Conservation (phyloP, 1,284 basidiomycete genomes). For the Volvariella volvacea region DNA sequence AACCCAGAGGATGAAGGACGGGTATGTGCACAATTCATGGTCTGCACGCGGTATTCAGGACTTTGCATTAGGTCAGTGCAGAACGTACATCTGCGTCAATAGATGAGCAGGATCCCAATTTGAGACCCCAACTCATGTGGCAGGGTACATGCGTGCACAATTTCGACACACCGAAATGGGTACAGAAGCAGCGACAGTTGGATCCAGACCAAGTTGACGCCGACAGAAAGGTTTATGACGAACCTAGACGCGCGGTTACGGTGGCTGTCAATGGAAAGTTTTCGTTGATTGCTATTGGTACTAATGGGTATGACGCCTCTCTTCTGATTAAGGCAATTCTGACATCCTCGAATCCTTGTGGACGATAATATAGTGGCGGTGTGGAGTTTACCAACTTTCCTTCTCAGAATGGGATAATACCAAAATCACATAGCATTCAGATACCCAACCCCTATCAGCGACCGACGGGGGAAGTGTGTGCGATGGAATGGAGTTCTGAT, state of each 20-base stretch:
- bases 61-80: slow-evolving; percentile 1
- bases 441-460: slow-evolving; percentile 51
- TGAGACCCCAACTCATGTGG: slow-evolving; percentile 33
- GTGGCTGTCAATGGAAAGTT: slow-evolving; percentile 80
- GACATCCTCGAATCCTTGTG: slow-evolving; percentile 17
- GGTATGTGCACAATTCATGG: neutral
- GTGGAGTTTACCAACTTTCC: slow-evolving; percentile 62
- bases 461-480: slow-evolving; percentile 65
- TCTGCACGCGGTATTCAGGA: no score
- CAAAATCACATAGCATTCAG: slow-evolving; percentile 48
- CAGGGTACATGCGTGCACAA: slow-evolving; percentile 64
- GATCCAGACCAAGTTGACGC: slow-evolving; percentile 33
- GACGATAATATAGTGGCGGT: slow-evolving; percentile 54
- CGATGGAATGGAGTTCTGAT: slow-evolving; percentile 90
- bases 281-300: slow-evolving; percentile 81
- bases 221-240: slow-evolving; percentile 39
- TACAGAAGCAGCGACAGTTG: slow-evolving; percentile 58
- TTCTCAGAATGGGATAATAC: slow-evolving; percentile 44
- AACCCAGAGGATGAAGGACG: slow-evolving; percentile 9
- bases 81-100: neutral
- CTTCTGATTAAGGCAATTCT: neutral
- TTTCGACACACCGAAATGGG: slow-evolving; percentile 66
- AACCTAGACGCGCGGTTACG: slow-evolving; percentile 57
- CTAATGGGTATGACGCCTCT: slow-evolving; percentile 47
- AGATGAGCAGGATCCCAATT: neutral